A percentile compares a stretch with the other conserved stretches of the same genome.
These are phyloP conservation scores for Ascosphaera apis DNA, from an alignment of 2,329 filamentous ascomycete genomes.

Conservation along the genomic window DNA sequence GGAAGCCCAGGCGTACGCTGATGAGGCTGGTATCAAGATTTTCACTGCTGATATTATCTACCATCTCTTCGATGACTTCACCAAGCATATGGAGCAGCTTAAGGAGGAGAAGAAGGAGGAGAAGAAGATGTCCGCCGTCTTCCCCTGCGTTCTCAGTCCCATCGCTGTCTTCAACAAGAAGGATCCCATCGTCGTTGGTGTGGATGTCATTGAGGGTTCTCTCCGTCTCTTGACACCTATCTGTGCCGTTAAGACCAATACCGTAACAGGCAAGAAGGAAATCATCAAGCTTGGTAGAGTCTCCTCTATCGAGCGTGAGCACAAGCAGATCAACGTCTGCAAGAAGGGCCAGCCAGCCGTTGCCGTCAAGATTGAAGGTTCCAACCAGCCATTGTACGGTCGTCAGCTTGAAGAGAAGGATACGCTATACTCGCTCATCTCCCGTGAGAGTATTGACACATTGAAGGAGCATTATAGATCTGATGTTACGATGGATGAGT, in stretches of 20 bases:
- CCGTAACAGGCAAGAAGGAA: constrained; percentile 60
- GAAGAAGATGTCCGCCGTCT: constrained; percentile 83
- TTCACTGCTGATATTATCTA: constrained; percentile 99
- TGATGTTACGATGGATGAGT: constrained; percentile 80
- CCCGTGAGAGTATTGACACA: constrained; percentile 70
- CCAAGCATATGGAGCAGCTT: constrained; percentile 73
- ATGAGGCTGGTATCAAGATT: constrained; percentile 87
- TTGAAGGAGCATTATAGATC: constrained; percentile 87
- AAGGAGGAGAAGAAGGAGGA: constrained; percentile 89
- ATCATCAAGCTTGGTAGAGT: constrained; percentile 74
- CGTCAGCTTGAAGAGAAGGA: constrained; percentile 88
- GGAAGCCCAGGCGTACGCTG: constrained; percentile 73
- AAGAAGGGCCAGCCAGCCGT: constrained; percentile 97
- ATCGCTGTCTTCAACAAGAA: constrained; percentile 99
- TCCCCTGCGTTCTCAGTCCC: constrained; percentile 75
- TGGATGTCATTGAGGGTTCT: constrained; percentile 82
- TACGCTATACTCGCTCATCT: constrained; percentile 67
- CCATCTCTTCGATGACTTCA: constrained; percentile 92
- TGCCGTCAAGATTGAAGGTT: constrained; percentile 88
- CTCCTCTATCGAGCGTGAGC: constrained; percentile 90
- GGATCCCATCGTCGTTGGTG: constrained; percentile 76
- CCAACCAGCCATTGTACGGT: constrained; percentile 81
- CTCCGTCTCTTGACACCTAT: constrained; percentile 76
- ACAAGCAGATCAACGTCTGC: constrained; percentile 79
- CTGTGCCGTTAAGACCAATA: constrained; percentile 61